Evolutionary conservation across 1,284 basidiomycete genomes (phyloP).

Genomic region (Puccinia sorghi): DNA sequence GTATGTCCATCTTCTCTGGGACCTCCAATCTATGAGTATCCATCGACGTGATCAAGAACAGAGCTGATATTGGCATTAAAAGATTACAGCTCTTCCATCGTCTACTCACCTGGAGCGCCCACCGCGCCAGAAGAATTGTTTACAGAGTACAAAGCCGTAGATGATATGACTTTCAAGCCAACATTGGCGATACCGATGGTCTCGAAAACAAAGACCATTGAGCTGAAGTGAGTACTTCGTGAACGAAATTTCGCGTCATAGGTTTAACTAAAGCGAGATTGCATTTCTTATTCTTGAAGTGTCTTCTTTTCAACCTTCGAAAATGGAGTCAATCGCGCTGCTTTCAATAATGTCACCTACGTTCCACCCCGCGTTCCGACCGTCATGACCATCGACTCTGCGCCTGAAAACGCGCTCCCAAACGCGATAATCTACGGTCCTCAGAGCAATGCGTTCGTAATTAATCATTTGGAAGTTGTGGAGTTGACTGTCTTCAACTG

Average conservation of each 20-base stretch:
- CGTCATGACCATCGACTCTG: slow-evolving; percentile 36
- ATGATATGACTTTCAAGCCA: slow-evolving; percentile 33
- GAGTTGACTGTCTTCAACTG: slow-evolving; percentile 78
- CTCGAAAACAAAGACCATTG: slow-evolving; percentile 27
- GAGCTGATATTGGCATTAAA: too few relatives aligned
- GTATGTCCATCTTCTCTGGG: slow-evolving; percentile 59
- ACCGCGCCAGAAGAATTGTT: slow-evolving; percentile 60
- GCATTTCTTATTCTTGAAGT: background rate
- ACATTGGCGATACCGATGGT: slow-evolving; percentile 9
- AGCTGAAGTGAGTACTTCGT: slow-evolving; percentile 49
- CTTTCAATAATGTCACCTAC: slow-evolving; percentile 43
- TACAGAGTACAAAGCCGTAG: slow-evolving; percentile 12
- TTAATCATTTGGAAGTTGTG: slow-evolving; percentile 73
- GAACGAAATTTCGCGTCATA: too few relatives aligned
- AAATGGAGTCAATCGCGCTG: slow-evolving; percentile 39
- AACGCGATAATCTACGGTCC: slow-evolving; percentile 71
- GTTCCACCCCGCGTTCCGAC: slow-evolving; percentile 46
- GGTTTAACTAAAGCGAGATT: too few relatives aligned
- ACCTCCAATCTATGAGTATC: background rate
- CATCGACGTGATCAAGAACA: too few relatives aligned
- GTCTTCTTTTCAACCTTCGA: slow-evolving; percentile 45
- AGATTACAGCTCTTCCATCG: slow-evolving; percentile 69
- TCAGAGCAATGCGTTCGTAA: slow-evolving; percentile 68
- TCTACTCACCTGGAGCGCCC: slow-evolving; percentile 65
- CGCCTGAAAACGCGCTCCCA: slow-evolving; percentile 3